Percentiles rank a stretch among this genome's conserved stretches.
These are phyloP conservation scores for Kwoniella dendrophila DNA, from an alignment of 768 basidiomycete genomes.

Conservation along the genomic window DNA sequence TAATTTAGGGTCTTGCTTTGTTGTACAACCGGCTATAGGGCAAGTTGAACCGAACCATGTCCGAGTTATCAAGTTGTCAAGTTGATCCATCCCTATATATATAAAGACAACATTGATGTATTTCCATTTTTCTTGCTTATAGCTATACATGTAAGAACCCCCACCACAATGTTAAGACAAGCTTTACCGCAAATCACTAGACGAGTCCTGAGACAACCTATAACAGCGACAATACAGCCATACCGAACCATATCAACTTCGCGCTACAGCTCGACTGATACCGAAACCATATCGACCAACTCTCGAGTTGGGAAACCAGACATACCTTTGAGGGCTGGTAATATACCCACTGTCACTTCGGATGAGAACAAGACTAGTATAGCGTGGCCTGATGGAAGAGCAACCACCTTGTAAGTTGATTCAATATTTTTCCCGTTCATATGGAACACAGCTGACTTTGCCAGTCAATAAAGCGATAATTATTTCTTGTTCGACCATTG, in stretches of 20 bases:
- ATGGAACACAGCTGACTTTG: neutral
- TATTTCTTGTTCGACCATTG: slow-evolving; percentile 94
- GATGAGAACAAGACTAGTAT: slow-evolving; percentile 60
- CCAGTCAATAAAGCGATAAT: slow-evolving; percentile 66
- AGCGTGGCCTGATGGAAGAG: slow-evolving; percentile 71
- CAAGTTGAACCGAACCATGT: no score
- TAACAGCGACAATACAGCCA: neutral
- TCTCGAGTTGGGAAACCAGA: slow-evolving; percentile 7
- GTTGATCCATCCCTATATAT: no score
- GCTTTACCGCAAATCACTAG: no score
- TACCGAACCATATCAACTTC: neutral
- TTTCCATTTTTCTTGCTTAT: no score
- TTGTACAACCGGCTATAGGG: no score
- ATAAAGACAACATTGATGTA: no score
- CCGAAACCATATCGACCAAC: neutral
- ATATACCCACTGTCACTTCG: slow-evolving; percentile 2
- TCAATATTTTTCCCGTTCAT: neutral
- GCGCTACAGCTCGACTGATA: neutral
- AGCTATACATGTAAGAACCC: no score
- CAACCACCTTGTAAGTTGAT: slow-evolving; percentile 74
- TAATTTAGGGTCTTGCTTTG: no score
- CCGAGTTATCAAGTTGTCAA: no score
- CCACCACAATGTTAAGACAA: no score
- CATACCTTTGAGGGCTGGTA: neutral
- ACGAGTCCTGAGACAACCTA: no score